A percentile compares a stretch with the other conserved stretches of the same genome.
phyloP scores from a whole-genome alignment of 768 basidiomycete genomes.

The Vishniacozyma victoriae region DNA sequence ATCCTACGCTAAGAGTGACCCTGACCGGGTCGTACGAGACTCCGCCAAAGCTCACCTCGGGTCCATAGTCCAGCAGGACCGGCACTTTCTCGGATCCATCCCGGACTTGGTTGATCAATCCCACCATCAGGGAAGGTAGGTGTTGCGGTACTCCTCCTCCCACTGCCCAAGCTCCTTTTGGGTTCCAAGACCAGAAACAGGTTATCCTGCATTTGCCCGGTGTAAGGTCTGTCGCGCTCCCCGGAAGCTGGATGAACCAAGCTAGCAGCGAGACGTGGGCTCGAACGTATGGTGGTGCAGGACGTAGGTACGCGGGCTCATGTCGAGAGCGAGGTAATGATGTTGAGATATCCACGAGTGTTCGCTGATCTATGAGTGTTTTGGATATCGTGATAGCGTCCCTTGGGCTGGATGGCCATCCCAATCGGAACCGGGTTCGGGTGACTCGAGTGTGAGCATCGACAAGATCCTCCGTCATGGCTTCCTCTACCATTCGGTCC shows the following conservation, averaged over 20 bases:
- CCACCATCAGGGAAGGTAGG: conserved; percentile 75
- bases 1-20: conserved; percentile 74
- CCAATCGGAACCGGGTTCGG: conserved; percentile 84
- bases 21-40: conserved; percentile 74
- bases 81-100: conserved; percentile 71
- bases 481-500: conserved; percentile 88
- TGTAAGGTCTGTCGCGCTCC: conserved; percentile 6
- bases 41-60: conserved; percentile 72
- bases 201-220: conserved; percentile 58
- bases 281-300: conserved; percentile 85
- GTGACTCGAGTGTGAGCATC: conserved; percentile 78
- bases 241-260: conserved; percentile 74
- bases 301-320: conserved; percentile 83
- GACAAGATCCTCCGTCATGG: conserved; percentile 74
- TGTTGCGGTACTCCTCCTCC: conserved; percentile 68
- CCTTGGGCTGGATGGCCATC: conserved; percentile 95
- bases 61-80: conserved; percentile 68
- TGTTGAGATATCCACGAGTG: conserved; percentile 82
- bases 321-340: conserved; percentile 87
- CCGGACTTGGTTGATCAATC: conserved; percentile 72
- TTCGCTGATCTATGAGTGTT: conserved; percentile 70
- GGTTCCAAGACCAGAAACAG: conserved; percentile 93
- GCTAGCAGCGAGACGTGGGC: conserved; percentile 81
- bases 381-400: conserved; percentile 91
- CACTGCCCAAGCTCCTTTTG: conserved; percentile 78